These are phyloP conservation scores for Canavalia ensiformis DNA, from an alignment of 306 rosid species.

Conservation along the genomic window DNA sequence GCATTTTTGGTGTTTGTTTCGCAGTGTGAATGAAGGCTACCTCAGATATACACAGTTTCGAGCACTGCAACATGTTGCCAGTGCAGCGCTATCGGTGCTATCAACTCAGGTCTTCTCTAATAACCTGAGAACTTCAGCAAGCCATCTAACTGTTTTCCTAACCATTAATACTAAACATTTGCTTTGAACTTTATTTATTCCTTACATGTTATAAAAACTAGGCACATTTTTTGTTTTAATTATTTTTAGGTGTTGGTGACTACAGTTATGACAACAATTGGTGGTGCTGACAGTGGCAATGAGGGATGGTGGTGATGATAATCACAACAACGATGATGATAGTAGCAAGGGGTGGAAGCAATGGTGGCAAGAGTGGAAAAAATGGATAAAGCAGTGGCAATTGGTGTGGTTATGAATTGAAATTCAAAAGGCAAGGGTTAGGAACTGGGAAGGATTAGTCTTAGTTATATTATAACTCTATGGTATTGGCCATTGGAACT, in stretches of 20 bases:
- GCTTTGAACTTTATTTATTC: background rate
- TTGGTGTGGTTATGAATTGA: too few species aligned
- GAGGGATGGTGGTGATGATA: too few species aligned
- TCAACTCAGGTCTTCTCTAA: constrained; percentile 82
- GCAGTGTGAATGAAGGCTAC: constrained; percentile 93
- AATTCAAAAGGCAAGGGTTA: too few species aligned
- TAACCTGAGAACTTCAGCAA: constrained; percentile 21
- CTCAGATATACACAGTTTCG: constrained; percentile 94
- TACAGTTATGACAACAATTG: too few species aligned
- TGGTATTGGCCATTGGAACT: too few species aligned
- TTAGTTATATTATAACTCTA: too few species aligned
- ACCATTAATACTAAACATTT: background rate
- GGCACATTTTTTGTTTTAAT: background rate
- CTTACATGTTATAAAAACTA: background rate
- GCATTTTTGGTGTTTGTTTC: constrained; percentile 27
- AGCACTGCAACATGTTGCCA: constrained; percentile 83
- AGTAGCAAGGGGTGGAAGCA: too few species aligned
- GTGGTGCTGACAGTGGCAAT: too few species aligned
- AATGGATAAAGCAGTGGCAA: too few species aligned
- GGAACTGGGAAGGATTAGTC: too few species aligned
- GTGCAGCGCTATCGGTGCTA: constrained; percentile 89
- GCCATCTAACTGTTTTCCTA: constrained; percentile 23
- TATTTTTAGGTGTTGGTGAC: background rate
- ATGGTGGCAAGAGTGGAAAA: too few species aligned
- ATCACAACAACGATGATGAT: too few species aligned